Evolutionary conservation across 23 red algal species (phyloP), one percentile per base, ranked within the genome.

Genomic region (Gracilaria caudata): DNA sequence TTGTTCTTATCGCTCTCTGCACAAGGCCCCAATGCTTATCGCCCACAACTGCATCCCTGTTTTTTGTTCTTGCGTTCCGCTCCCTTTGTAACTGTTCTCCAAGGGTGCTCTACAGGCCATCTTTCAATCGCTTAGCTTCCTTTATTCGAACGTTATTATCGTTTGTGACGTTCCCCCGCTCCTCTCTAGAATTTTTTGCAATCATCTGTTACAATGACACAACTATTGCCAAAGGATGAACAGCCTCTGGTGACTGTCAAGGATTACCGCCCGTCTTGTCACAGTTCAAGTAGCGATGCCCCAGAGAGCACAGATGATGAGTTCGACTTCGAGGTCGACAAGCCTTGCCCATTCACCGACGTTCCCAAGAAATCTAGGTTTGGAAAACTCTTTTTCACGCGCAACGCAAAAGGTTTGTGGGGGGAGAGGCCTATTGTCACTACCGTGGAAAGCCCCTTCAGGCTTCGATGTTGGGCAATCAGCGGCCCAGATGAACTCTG

Each of bases 191-290:
- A n/a, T n/a, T n/a, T n/a, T n/a, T n/a, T n/a, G n/a, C n/a, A n/a
- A n/a, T n/a, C n/a, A n/a, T n/a, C n/a, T n/a, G n/a, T n/a, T n/a
- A n/a, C n/a, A n/a, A n/a, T n/a, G n/a, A n/a, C n/a, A n/a, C n/a
- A n/a, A n/a, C n/a, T n/a, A n/a, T n/a, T 16, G 49, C 49, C 49
- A 17, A 1, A 43, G 39, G 7, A 47, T 46, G 39, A 75, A 75
- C 38, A 75, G 70, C 38, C 38, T 10, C 40, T 75, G 7, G 21
- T 75, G 20, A 26, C 70, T 49, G 70, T 75, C 37, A 75, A 43
- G 21, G 70, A 75, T 38, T 75, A 75, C 32, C 70, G 70, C 40
- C 70, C 70, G 37, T 75, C 70, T 0, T 66, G 25, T 11, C 61
- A 35, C 4, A 66, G 61, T 14, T 66, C 61, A 66, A 66, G 40